Evolutionary conservation across 2,329 filamentous ascomycete genomes (phyloP).

Genomic region (Fusarium guadeloupense): DNA sequence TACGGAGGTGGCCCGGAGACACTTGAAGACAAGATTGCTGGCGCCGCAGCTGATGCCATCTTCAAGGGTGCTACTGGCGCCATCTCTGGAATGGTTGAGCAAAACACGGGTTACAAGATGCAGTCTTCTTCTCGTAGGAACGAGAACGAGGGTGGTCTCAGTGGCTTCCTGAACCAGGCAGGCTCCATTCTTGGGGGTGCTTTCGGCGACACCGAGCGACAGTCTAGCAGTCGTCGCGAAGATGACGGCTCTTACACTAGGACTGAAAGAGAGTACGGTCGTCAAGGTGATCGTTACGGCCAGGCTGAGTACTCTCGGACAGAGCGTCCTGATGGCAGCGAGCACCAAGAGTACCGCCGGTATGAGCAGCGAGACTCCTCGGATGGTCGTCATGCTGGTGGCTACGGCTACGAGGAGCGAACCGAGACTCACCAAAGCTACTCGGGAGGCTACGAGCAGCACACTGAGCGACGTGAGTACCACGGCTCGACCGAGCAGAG

Average conservation of each 20-base stretch:
- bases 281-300: conserved; percentile 64
- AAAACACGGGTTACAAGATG: conserved; percentile 57
- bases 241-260: conserved; percentile 70
- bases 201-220: conserved; percentile 64
- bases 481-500: conserved; percentile 48
- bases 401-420: conserved; percentile 67
- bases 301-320: conserved; percentile 70
- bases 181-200: conserved; percentile 71
- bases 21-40: conserved; percentile 65
- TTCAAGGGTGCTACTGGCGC: conserved; percentile 66
- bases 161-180: conserved; percentile 76
- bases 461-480: conserved; percentile 62
- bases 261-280: conserved; percentile 69
- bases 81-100: conserved; percentile 57
- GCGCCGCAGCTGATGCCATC: conserved; percentile 64
- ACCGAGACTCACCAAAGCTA: conserved; percentile 62
- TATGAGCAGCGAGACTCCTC: conserved; percentile 65
- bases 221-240: conserved; percentile 61
- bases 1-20: conserved; percentile 58
- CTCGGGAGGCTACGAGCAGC: conserved; percentile 64
- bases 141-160: conserved; percentile 70
- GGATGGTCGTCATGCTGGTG: conserved; percentile 51
- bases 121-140: conserved; percentile 45
- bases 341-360: conserved; percentile 67
- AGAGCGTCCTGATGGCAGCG: conserved; percentile 65